Evolutionary conservation across 202 grass and related monocot species (phyloP).

Genomic region (Carex arenaria): DNA sequence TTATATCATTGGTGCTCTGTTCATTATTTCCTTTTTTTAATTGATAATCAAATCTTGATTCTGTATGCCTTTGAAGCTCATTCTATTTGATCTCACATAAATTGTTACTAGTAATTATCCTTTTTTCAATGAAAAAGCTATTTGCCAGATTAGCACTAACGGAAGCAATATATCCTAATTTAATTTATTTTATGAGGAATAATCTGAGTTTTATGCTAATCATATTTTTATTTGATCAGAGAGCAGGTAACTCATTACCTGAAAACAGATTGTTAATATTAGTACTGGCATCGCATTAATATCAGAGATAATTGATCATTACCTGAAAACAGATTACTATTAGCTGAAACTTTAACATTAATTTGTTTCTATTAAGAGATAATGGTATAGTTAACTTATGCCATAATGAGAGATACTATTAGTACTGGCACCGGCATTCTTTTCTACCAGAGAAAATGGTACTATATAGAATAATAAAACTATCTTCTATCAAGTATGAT

Average conservation of each 20-base stretch:
- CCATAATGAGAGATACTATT: not conserved
- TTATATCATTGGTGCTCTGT: constrained; percentile 31
- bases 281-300: no score
- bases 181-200: not conserved
- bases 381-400: not conserved
- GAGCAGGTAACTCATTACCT: not conserved
- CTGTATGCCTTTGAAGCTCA: not conserved
- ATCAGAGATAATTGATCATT: not conserved
- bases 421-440: not conserved
- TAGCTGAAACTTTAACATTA: not conserved
- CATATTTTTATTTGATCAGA: not conserved
- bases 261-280: not conserved
- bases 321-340: not conserved
- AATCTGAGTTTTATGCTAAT: not conserved
- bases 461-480: not conserved
- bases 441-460: not conserved
- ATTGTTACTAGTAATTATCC: not conserved
- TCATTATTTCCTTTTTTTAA: constrained; percentile 5
- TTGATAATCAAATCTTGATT: not conserved
- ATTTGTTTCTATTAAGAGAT: not conserved
- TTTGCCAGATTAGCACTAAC: not conserved
- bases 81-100: not conserved
- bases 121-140: not conserved
- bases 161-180: not conserved
- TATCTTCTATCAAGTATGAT: not conserved